phyloP scores from a whole-genome alignment of 768 basidiomycete genomes.

The Dacryopinax primogenitus region DNA sequence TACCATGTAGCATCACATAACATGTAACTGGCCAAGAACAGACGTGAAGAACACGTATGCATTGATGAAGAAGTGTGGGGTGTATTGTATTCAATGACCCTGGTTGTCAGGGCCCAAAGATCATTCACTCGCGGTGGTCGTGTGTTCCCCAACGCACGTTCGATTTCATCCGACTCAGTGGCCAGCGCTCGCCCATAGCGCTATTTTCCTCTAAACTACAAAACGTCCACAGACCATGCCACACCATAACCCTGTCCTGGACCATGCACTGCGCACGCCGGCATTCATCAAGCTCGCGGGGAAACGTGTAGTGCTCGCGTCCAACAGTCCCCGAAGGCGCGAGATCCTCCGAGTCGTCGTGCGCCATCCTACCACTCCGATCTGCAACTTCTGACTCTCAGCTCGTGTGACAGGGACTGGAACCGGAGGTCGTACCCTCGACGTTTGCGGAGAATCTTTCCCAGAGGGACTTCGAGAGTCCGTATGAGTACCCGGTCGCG shows the following conservation, averaged over 20 bases:
- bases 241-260: constrained; percentile 19
- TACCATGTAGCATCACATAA: not conserved
- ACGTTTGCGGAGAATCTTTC: constrained; percentile 70
- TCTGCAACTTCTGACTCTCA: not conserved
- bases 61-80: too few relatives aligned
- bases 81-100: too few relatives aligned
- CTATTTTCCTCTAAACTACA: not conserved
- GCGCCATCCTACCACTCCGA: constrained; percentile 21
- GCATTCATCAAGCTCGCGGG: constrained; percentile 48
- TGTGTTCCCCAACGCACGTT: not conserved
- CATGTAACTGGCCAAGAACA: not conserved
- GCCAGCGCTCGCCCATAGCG: constrained; percentile 1
- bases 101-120: too few relatives aligned
- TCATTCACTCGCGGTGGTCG: not conserved
- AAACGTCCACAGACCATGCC: constrained; percentile 6
- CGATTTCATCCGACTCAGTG: not conserved
- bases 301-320: constrained; percentile 75
- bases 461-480: constrained; percentile 50
- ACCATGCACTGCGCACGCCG: constrained; percentile 24
- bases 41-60: not conserved
- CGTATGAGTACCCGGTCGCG: constrained; percentile 61
- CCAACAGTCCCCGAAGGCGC: constrained; percentile 69
- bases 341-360: constrained; percentile 73
- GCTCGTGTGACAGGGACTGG: constrained; percentile 40
- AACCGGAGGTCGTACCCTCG: constrained; percentile 60